These are phyloP conservation scores for Malania oleifera DNA, from an alignment of 164 flowering plant species.

Conservation along the genomic window DNA sequence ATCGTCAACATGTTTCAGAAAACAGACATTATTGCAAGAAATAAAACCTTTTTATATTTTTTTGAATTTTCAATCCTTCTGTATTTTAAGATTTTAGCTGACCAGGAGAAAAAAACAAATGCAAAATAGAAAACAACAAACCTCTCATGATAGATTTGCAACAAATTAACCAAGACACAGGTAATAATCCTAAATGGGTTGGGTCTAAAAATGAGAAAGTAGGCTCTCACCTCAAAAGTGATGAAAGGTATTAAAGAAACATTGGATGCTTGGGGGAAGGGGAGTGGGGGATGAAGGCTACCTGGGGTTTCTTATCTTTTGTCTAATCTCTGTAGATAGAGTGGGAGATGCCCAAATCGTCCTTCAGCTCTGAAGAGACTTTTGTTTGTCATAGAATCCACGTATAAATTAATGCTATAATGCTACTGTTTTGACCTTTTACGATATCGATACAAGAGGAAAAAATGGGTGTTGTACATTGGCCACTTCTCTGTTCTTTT, in stretches of 20 bases:
- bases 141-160: too few species aligned
- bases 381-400: conserved; percentile 68
- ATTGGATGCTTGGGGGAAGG: conserved; percentile 78
- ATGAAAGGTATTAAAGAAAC: conserved; percentile 52
- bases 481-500: conserved; percentile 32
- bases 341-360: conserved; percentile 44
- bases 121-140: too few species aligned
- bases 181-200: conserved; percentile 6
- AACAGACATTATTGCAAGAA: neutral
- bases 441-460: conserved; percentile 37
- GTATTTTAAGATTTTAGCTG: too few species aligned
- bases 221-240: conserved; percentile 47
- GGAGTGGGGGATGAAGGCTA: conserved; percentile 30
- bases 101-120: too few species aligned
- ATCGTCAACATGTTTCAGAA: neutral
- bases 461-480: conserved; percentile 17
- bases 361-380: conserved; percentile 39
- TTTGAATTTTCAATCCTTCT: neutral
- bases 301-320: conserved; percentile 42
- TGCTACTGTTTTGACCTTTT: conserved; percentile 35
- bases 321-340: conserved; percentile 26
- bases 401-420: conserved; percentile 18
- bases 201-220: conserved; percentile 5
- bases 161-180: neutral
- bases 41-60: neutral